Percentiles rank a stretch among this genome's conserved stretches.
phyloP scores from a whole-genome alignment of 2,329 filamentous ascomycete species.

The Apiospora pterosperma region DNA sequence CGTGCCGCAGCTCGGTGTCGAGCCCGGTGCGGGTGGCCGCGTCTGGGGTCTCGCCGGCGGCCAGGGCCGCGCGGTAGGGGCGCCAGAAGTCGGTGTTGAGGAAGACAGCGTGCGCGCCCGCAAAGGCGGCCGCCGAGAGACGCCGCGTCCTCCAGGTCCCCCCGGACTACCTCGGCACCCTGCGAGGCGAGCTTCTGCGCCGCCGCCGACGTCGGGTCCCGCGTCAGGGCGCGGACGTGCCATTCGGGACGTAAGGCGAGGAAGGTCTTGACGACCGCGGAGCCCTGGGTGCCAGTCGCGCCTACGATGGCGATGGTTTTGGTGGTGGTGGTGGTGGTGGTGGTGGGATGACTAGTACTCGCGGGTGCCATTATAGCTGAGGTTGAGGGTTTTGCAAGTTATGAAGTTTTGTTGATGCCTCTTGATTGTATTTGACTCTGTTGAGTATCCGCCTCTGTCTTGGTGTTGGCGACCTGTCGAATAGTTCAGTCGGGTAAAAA shows the following conservation, averaged over 20 bases:
- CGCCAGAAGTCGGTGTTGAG: slow-evolving; percentile 16
- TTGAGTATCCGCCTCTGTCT: no score
- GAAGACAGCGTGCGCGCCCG: slow-evolving; percentile 11
- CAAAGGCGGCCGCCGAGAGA: slow-evolving; percentile 10
- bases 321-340: neutral
- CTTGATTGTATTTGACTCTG: neutral
- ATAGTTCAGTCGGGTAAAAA: neutral
- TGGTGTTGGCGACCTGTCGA: no score
- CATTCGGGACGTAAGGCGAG: slow-evolving; percentile 10
- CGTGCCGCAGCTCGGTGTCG: slow-evolving; percentile 10
- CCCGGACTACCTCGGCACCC: slow-evolving; percentile 10
- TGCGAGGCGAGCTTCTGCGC: slow-evolving; percentile 9
- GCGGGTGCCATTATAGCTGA: neutral
- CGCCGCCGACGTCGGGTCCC: slow-evolving; percentile 7
- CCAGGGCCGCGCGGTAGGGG: neutral
- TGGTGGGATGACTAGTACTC: no score
- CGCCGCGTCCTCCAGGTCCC: slow-evolving; percentile 8
- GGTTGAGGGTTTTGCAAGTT: no score
- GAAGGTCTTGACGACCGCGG: slow-evolving; percentile 9
- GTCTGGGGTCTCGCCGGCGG: neutral
- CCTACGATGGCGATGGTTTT: slow-evolving; percentile 15
- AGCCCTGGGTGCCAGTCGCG: slow-evolving; percentile 12
- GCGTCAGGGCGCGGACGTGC: slow-evolving; percentile 14
- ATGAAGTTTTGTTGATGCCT: neutral
- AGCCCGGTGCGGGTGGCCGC: neutral